Evolutionary conservation across 257 asterid species (phyloP), one percentile per base, ranked within the genome.

Genomic region (Gardenia jasminoides): DNA sequence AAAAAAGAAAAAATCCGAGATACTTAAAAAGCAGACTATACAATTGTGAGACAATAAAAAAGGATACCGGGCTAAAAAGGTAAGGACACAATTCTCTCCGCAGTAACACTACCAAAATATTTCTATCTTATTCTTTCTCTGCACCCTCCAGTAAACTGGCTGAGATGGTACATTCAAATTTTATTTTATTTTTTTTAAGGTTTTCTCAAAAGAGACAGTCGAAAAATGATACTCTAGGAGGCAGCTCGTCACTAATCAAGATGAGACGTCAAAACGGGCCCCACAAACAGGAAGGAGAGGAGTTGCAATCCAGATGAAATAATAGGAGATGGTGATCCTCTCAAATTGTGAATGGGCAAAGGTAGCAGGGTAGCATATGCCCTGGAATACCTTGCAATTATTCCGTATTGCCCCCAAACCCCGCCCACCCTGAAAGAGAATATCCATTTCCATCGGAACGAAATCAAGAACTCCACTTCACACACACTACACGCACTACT

Each of bases 361-460:
- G 52, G 10, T 24, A 62, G 67, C 41, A 13, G 26, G 12, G 4
- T 0, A 79, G 93, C 90, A 89, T 89, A 87, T 89, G 77, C 94
- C 81, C 36, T 47, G 73, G 80, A 64, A 52, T 81, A 76, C 70
- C 6, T 26, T 26, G 46, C 72, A 62, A 76, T 78, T 70, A 84
- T 64, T 70, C 78, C 77, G 50, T 75, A 82, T 70, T 81, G 82
- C 8, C 8, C 48, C 58, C 24, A 54, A 5, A 30, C 5, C 31
- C 48, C 71, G 0, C 17, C 46, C 0, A 20, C 3, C 66, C 50
- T 22, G 72, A 9, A 30, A 86, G 26, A 80, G 88, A 84, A 88
- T 87, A 88, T 87, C 89, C 91, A 88, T 87, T 87, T 87, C 89
- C 91, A 17, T 4, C 31, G 72, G 72, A n/a, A n/a, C n/a, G n/a